A percentile compares a stretch with the other conserved stretches of the same genome.
phyloP scores from a whole-genome alignment of 2,329 filamentous ascomycete species.

The Fusarium transvaalense region DNA sequence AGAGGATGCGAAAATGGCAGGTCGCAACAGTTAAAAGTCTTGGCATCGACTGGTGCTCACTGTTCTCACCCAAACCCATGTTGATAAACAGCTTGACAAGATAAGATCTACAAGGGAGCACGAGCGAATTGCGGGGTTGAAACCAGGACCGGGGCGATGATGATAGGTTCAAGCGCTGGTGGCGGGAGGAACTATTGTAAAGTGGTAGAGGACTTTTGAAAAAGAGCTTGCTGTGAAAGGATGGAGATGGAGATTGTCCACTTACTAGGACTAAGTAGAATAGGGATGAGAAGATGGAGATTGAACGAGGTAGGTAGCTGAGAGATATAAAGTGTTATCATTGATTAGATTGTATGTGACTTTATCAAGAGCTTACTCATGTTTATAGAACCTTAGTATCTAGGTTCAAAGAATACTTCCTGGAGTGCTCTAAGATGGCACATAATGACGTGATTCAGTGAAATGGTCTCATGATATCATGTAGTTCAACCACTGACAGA shows the following conservation, averaged over 20 bases:
- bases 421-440: not conserved
- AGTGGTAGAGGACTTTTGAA: conserved; percentile 33
- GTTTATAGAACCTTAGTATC: no score
- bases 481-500: not conserved
- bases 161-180: conserved; percentile 35
- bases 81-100: conserved; percentile 21
- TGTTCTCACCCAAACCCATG: conserved; percentile 28
- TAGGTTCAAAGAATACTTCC: no score
- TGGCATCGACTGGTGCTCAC: conserved; percentile 37
- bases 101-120: conserved; percentile 21
- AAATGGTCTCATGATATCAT: not conserved
- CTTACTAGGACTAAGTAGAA: conserved; percentile 11
- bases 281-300: not conserved
- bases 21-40: conserved; percentile 35
- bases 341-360: not conserved
- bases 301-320: not conserved
- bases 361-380: not conserved
- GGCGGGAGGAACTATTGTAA: conserved; percentile 44
- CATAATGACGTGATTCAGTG: not conserved
- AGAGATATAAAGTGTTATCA: not conserved
- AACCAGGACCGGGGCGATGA: conserved; percentile 16
- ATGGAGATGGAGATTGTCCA: not conserved
- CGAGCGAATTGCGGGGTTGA: conserved; percentile 12
- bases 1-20: conserved; percentile 42
- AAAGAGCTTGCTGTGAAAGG: not conserved